A percentile compares a stretch with the other conserved stretches of the same genome.
phyloP scores from a whole-genome alignment of 169 alveolate species.

The Plasmodium billcollinsi region DNA sequence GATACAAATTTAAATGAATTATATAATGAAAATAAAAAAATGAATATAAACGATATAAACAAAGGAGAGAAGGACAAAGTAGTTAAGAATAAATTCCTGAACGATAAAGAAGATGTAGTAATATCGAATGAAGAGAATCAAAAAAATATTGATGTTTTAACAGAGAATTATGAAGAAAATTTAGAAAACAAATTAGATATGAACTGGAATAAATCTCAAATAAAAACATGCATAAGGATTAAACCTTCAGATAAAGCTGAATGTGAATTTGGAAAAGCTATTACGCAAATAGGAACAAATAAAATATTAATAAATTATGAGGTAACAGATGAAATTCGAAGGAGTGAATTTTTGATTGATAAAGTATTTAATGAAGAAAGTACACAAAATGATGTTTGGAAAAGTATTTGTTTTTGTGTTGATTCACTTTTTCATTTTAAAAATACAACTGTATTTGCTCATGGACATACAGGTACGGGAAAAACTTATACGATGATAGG shows the following conservation, averaged over 20 bases:
- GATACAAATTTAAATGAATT: constrained; percentile 4
- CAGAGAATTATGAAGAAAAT: constrained; percentile 20
- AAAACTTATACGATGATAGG: constrained; percentile 86
- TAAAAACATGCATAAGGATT: constrained; percentile 75
- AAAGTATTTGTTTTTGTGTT: constrained; percentile 76
- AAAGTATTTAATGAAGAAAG: constrained; percentile 77
- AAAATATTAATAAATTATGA: constrained; percentile 75
- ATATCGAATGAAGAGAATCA: constrained; percentile 24
- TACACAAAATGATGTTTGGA: constrained; percentile 81
- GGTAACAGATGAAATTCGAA: constrained; percentile 25
- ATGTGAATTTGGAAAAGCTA: constrained; percentile 24
- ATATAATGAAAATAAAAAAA: constrained; percentile 3
- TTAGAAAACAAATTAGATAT: constrained; percentile 48
- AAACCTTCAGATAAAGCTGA: constrained; percentile 57
- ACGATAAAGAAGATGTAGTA: background rate
- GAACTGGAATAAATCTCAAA: constrained; percentile 74
- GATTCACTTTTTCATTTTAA: constrained; percentile 78
- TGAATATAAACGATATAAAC: background rate
- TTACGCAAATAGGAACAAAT: constrained; percentile 47
- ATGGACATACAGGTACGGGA: constrained; percentile 88
- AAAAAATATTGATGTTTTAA: constrained; percentile 6
- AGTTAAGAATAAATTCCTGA: background rate
- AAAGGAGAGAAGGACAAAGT: background rate
- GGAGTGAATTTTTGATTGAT: constrained; percentile 78
- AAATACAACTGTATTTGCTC: constrained; percentile 83